Conservation (phyloP, 1,284 basidiomycete genomes). For the Omphalotus olearius region DNA sequence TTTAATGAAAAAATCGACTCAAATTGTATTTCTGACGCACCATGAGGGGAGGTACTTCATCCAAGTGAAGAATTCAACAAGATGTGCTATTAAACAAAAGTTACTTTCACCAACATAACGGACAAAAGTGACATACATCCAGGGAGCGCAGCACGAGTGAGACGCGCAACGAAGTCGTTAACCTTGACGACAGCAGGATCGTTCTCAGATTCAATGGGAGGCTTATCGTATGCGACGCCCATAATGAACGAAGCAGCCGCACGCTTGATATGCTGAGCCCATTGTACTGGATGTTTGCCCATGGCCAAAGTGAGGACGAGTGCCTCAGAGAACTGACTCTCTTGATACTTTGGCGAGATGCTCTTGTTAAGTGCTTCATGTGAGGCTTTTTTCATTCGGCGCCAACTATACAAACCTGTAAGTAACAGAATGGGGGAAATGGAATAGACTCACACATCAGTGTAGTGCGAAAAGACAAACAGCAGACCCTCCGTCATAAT, state of each 20-base stretch:
- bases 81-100: background rate
- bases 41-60: slow-evolving; percentile 8
- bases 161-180: background rate
- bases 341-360: background rate
- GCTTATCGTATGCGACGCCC: slow-evolving; percentile 4
- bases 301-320: background rate
- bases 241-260: slow-evolving; percentile 3
- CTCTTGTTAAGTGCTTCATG: background rate
- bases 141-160: slow-evolving; percentile 5
- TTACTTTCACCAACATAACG: background rate
- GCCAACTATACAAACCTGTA: background rate
- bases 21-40: background rate
- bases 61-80: slow-evolving; percentile 10
- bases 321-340: background rate
- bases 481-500: background rate
- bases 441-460: background rate
- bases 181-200: background rate
- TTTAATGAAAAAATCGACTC: background rate
- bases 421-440: background rate
- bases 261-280: background rate
- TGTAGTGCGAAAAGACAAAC: background rate
- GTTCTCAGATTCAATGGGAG: slow-evolving; percentile 4
- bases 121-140: background rate
- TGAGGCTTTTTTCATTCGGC: background rate
- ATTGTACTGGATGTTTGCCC: background rate